Evolutionary conservation across 176 grass and related monocot species (phyloP).

Genomic region (Oropetium thomaeum): DNA sequence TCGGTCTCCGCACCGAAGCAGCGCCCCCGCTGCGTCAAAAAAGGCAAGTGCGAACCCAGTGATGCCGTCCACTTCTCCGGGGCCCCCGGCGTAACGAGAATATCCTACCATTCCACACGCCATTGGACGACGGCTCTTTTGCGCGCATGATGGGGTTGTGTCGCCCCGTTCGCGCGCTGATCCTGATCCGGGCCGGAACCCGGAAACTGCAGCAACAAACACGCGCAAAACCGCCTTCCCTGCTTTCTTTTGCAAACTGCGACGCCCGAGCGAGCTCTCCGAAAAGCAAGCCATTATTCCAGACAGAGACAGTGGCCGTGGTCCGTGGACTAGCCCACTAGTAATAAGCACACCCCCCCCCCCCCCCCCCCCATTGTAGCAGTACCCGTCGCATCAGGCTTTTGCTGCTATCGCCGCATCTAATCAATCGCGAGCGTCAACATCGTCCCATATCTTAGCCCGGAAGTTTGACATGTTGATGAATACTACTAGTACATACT

Average conservation of each 20-base stretch:
- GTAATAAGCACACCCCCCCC: too few species aligned
- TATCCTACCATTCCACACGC: neutral
- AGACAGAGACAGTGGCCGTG: too few species aligned
- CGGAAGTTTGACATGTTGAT: too few species aligned
- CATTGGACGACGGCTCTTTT: neutral
- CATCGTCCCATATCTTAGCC: constrained; percentile 6
- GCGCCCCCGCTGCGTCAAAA: neutral
- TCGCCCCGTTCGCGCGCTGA: neutral
- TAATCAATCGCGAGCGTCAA: neutral
- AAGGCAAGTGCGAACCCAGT: neutral
- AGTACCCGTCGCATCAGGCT: neutral
- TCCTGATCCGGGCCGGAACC: constrained; percentile 21
- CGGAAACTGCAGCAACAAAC: neutral
- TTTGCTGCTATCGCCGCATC: neutral
- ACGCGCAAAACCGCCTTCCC: neutral
- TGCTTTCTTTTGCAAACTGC: neutral
- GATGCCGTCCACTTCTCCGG: neutral
- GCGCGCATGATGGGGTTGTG: neutral
- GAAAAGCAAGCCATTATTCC: neutral
- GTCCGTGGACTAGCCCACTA: neutral
- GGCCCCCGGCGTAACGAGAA: neutral
- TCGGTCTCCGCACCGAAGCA: neutral
- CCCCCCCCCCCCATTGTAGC: too few species aligned
- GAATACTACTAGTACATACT: too few species aligned
- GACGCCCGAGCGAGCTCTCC: neutral